Percentiles rank a stretch among this genome's conserved stretches.
phyloP scores from a whole-genome alignment of 2,329 filamentous ascomycete genomes.

The Colletotrichum limetticola region DNA sequence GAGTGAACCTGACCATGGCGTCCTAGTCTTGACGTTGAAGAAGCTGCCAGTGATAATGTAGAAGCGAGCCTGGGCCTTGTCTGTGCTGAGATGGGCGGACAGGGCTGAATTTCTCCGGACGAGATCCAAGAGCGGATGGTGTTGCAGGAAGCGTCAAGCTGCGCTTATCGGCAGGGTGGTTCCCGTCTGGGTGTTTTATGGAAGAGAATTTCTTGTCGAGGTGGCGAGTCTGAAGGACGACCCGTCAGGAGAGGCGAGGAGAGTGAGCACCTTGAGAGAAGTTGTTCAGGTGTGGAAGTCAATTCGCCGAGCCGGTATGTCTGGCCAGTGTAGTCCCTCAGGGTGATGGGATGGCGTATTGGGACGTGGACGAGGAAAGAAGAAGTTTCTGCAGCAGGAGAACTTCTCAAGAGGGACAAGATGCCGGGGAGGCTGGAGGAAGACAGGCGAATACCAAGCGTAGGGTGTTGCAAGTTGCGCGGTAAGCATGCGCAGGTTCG shows the following conservation, averaged over 20 bases:
- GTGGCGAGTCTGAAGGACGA: neutral
- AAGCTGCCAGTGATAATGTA: neutral
- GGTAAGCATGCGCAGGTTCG: neutral
- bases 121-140: constrained; percentile 4
- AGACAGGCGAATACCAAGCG: neutral
- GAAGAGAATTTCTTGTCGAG: neutral
- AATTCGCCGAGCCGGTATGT: neutral
- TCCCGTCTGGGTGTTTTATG: constrained; percentile 21
- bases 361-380: neutral
- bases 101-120: neutral
- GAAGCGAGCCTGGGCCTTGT: neutral
- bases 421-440: neutral
- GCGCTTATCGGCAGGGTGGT: constrained; percentile 9
- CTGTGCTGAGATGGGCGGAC: neutral
- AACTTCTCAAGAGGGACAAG: neutral
- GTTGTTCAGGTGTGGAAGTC: neutral
- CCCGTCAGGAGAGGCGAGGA: neutral
- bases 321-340: neutral
- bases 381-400: constrained; percentile 5
- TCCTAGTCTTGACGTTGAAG: neutral
- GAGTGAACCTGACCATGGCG: constrained; percentile 22
- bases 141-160: neutral
- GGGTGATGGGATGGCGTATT: neutral
- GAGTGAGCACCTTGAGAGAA: constrained; percentile 30
- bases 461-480: neutral